Evolutionary conservation across 805 yeast species (phyloP).

Genomic region (Teunomyces funiuensis): DNA sequence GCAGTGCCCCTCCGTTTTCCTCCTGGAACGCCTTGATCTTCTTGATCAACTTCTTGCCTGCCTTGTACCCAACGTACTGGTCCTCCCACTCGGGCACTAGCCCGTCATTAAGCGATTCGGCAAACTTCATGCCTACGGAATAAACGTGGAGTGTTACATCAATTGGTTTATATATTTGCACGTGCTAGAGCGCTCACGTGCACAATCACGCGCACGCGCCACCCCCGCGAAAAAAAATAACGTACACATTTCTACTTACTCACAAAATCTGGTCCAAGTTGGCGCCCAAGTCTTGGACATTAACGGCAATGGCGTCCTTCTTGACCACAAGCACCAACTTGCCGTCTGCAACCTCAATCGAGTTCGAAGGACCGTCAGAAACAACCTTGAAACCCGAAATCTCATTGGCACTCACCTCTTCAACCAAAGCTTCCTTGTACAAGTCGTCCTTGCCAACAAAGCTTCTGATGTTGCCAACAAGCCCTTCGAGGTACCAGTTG

Average conservation of each 20-base stretch:
- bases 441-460: slow-evolving; percentile 13
- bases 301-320: slow-evolving; percentile 5
- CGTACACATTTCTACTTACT: too few relatives aligned
- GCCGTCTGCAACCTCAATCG: slow-evolving; percentile 9
- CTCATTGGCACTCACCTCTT: slow-evolving; percentile 10
- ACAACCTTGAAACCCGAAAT: slow-evolving; percentile 12
- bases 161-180: too few relatives aligned
- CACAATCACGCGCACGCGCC: too few relatives aligned
- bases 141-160: too few relatives aligned
- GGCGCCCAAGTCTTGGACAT: slow-evolving; percentile 8
- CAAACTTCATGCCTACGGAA: slow-evolving; percentile 56
- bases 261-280: slow-evolving; percentile 4
- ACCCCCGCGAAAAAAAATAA: too few relatives aligned
- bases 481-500: slow-evolving; percentile 12
- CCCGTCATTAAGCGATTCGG: slow-evolving; percentile 63
- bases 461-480: slow-evolving; percentile 6
- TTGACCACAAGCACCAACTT: slow-evolving; percentile 9
- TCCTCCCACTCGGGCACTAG: slow-evolving; percentile 87
- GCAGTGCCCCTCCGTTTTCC: background rate
- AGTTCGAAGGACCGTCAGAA: slow-evolving; percentile 2
- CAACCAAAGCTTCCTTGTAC: slow-evolving; percentile 12
- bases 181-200: too few relatives aligned
- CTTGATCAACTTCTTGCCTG: slow-evolving; percentile 55
- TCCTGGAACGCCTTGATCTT: slow-evolving; percentile 21
- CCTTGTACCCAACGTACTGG: slow-evolving; percentile 71